Base-by-base conservation (phyloP, 257 asterid species). In the Nicotiana tomentosiformis region DNA sequence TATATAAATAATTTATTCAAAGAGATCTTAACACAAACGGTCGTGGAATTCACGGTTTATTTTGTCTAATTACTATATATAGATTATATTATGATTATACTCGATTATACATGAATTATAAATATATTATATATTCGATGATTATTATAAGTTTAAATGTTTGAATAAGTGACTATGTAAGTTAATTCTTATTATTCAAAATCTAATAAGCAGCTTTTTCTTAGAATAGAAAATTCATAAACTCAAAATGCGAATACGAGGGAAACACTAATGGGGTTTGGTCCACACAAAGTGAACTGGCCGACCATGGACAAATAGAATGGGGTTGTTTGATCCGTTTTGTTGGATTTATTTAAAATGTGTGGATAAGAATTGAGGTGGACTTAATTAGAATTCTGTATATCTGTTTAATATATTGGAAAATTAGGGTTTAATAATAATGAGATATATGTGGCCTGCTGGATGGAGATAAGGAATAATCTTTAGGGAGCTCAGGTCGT, bases 301-400 rank as follows among this genome's bases (percentile, higher is more conserved):
- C 77, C 77, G 56, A 18, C 56, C 53, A 35, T 20, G 78, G 26
- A 46, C 61, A 20, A 20, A 72, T 5, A 72, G 33, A 81, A 53
- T 67, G n/a, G 16, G 53, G 56, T 32, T 33, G 35, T 4, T 81
- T 53, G 67, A 57, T 29, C 17, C 29, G 51, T 20, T 1, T 20
- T 51, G 29, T 9, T 35, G 32, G 32, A 78, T 58, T 60, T 32
- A 65, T 78, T 32, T 12, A 12, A 78, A 65, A 17, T 64, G 16
- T 17, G 77, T 65, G 83, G 83, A 66, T 65, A 81, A 57, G 83
- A 80, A 46, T 57, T 39, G 37, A 58, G 23, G 2, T 23, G 69
- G 7, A 8, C 65, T 57, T 18, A 60, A 37, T 35, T 80, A 8
- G 70, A 14, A 2, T 64, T 46, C 58, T 68, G 14, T 68, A 5